Percentiles rank a stretch among this genome's conserved stretches.
Evolutionary conservation across 2,329 filamentous ascomycete species (phyloP).

Genomic region (Diplodia seriata): DNA sequence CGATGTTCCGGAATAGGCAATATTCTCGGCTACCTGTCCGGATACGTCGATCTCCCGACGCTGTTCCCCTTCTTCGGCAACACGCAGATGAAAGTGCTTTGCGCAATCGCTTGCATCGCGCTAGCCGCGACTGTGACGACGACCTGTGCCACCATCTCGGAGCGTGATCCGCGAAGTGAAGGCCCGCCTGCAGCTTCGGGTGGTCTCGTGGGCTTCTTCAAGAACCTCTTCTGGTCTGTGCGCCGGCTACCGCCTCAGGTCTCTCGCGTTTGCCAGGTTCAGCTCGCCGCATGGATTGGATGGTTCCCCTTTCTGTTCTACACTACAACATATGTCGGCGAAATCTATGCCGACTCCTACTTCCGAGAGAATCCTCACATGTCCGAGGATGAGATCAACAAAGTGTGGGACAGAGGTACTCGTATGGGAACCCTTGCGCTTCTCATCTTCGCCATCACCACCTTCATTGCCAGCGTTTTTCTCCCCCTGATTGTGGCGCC

Average conservation of each 20-base stretch:
- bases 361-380: conserved; percentile 80
- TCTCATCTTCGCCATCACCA: conserved; percentile 85
- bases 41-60: conserved; percentile 79
- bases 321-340: conserved; percentile 90
- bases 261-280: conserved; percentile 71
- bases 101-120: conserved; percentile 79
- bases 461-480: conserved; percentile 79
- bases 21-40: conserved; percentile 87
- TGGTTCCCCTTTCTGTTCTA: conserved; percentile 98
- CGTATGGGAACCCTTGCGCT: conserved; percentile 88
- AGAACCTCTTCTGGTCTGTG: conserved; percentile 76
- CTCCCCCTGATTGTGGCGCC: conserved; percentile 86
- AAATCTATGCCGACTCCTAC: conserved; percentile 87
- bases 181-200: conserved; percentile 65
- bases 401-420: conserved; percentile 83
- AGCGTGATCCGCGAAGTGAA: conserved; percentile 80
- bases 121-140: conserved; percentile 73
- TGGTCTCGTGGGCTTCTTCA: conserved; percentile 80
- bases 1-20: conserved; percentile 86
- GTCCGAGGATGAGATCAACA: conserved; percentile 75
- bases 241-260: conserved; percentile 82
- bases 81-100: conserved; percentile 92
- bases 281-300: conserved; percentile 83
- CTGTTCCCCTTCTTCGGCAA: conserved; percentile 80
- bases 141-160: conserved; percentile 72